Conservation (phyloP, 352 stramenopile genomes). For the Phytophthora rubi region DNA sequence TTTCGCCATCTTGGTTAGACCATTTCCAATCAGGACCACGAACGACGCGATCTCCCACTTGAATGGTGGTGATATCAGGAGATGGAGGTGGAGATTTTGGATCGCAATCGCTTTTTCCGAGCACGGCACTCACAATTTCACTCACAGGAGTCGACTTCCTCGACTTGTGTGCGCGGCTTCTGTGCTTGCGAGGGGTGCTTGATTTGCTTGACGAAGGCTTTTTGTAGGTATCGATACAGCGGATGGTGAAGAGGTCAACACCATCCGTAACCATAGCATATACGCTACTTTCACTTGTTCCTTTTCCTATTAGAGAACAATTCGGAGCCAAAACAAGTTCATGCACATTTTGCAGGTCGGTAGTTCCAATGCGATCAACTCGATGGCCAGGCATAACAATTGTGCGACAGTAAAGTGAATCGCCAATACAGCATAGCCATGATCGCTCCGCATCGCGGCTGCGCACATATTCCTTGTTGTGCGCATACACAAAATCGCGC, state of each 20-base stretch:
- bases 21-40: slow-evolving; percentile 85
- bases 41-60: slow-evolving; percentile 73
- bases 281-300: slow-evolving; percentile 61
- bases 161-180: slow-evolving; percentile 32
- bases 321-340: slow-evolving; percentile 67
- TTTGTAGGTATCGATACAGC: slow-evolving; percentile 70
- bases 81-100: slow-evolving; percentile 16
- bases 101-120: slow-evolving; percentile 26
- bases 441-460: slow-evolving; percentile 71
- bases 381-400: slow-evolving; percentile 70
- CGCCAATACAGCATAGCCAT: slow-evolving; percentile 77
- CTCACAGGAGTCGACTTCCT: slow-evolving; percentile 40
- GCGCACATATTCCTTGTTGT: slow-evolving; percentile 65
- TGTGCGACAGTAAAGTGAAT: slow-evolving; percentile 74
- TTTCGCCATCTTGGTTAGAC: slow-evolving; percentile 78
- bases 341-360: slow-evolving; percentile 50
- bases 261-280: slow-evolving; percentile 81
- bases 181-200: slow-evolving; percentile 37
- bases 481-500: slow-evolving; percentile 74
- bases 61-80: slow-evolving; percentile 34
- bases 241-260: slow-evolving; percentile 63
- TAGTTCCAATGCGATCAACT: slow-evolving; percentile 64
- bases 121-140: slow-evolving; percentile 35
- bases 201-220: slow-evolving; percentile 37
- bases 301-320: slow-evolving; percentile 34